Conservation (phyloP, 2,329 filamentous ascomycete genomes). For the Penicillium sp. region DNA sequence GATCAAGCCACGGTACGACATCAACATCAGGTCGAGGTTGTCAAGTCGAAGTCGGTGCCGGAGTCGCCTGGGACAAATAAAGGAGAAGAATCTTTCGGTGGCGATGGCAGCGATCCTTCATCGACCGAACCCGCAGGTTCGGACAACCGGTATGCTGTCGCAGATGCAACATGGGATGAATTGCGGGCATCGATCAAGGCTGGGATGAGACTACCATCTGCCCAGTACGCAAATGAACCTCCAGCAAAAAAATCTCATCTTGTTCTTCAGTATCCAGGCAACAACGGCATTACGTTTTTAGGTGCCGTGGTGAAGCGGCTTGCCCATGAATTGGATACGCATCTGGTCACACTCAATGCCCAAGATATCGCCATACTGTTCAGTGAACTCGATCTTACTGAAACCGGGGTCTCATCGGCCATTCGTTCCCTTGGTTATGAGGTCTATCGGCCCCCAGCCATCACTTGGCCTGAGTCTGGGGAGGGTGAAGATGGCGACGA, state of each 20-base stretch:
- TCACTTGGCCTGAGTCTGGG: slow-evolving; percentile 34
- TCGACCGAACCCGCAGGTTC: slow-evolving; percentile 12
- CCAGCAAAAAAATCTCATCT: slow-evolving; percentile 52
- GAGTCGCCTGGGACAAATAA: slow-evolving; percentile 13
- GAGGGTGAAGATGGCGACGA: slow-evolving; percentile 47
- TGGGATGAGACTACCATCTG: slow-evolving; percentile 43
- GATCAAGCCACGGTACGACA: slow-evolving; percentile 9
- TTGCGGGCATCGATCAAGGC: slow-evolving; percentile 49
- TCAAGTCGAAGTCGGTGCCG: slow-evolving; percentile 14
- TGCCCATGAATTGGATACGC: slow-evolving; percentile 51
- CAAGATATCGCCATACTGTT: slow-evolving; percentile 45
- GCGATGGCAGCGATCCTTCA: slow-evolving; percentile 26
- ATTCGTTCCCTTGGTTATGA: slow-evolving; percentile 51
- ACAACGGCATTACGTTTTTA: slow-evolving; percentile 52
- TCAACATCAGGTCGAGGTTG: slow-evolving; percentile 27
- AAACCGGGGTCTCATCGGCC: slow-evolving; percentile 30
- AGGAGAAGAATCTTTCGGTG: slow-evolving; percentile 10
- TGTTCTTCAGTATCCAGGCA: slow-evolving; percentile 55
- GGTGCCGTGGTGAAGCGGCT: slow-evolving; percentile 59
- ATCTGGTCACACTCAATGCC: slow-evolving; percentile 42
- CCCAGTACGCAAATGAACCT: slow-evolving; percentile 43
- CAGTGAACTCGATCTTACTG: slow-evolving; percentile 39
- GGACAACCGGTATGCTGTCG: slow-evolving; percentile 37
- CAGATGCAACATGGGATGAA: slow-evolving; percentile 44
- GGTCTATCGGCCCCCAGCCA: slow-evolving; percentile 42